Conservation (phyloP, 2,329 filamentous ascomycete genomes). For the Ceratocystis albifundus region DNA sequence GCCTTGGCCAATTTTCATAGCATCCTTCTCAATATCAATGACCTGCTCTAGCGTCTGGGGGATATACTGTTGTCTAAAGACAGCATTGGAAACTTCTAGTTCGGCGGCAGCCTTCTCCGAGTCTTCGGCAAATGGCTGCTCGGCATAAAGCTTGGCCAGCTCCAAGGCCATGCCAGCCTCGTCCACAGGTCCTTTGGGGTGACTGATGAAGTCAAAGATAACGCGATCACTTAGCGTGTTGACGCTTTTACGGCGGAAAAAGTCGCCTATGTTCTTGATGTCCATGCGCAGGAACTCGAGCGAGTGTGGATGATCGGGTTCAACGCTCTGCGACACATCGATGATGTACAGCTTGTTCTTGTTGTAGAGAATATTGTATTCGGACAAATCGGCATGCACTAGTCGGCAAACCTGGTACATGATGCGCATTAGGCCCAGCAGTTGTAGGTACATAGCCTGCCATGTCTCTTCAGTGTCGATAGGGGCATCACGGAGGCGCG, state of each 20-base stretch:
- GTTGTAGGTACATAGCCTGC: slow-evolving; percentile 66
- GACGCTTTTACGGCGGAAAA: slow-evolving; percentile 78
- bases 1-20: slow-evolving; percentile 61
- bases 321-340: slow-evolving; percentile 93
- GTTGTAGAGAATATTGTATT: slow-evolving; percentile 95
- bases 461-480: slow-evolving; percentile 64
- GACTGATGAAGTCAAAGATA: slow-evolving; percentile 75
- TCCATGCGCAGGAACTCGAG: slow-evolving; percentile 96
- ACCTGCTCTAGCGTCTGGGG: slow-evolving; percentile 92
- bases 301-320: slow-evolving; percentile 87
- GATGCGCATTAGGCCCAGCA: slow-evolving; percentile 77
- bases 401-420: slow-evolving; percentile 88
- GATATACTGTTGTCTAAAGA: slow-evolving; percentile 93
- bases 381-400: slow-evolving; percentile 91
- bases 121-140: slow-evolving; percentile 39
- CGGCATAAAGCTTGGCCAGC: slow-evolving; percentile 56
- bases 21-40: slow-evolving; percentile 89
- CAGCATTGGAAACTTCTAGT: slow-evolving; percentile 71
- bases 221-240: slow-evolving; percentile 65
- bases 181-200: slow-evolving; percentile 47
- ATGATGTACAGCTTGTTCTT: slow-evolving; percentile 77
- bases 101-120: slow-evolving; percentile 43
- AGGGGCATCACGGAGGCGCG: slow-evolving; percentile 75
- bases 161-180: slow-evolving; percentile 48
- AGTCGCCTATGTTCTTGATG: slow-evolving; percentile 91